These are phyloP conservation scores for Fomitopsis pulvina DNA, from an alignment of 768 basidiomycete species.

Conservation along the genomic window DNA sequence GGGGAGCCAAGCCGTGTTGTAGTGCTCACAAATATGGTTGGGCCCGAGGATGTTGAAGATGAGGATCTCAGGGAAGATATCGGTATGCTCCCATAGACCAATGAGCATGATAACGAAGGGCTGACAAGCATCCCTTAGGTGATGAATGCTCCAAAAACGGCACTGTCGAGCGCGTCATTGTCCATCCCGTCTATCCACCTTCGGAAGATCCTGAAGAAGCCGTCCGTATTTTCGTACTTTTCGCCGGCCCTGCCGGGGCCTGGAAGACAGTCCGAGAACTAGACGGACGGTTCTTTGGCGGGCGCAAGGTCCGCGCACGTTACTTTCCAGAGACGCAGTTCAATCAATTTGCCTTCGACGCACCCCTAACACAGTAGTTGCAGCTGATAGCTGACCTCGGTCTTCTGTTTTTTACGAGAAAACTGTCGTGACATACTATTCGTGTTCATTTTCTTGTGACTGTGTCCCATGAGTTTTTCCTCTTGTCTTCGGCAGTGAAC, in stretches of 20 bases:
- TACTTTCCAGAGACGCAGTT: constrained; percentile 70
- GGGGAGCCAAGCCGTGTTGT: constrained; percentile 90
- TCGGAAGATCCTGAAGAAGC: constrained; percentile 67
- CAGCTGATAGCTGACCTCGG: too few relatives aligned
- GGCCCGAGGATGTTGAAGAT: constrained; percentile 75
- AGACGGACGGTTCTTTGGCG: constrained; percentile 90
- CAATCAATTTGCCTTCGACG: constrained; percentile 42
- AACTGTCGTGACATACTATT: too few relatives aligned
- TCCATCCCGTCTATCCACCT: constrained; percentile 69
- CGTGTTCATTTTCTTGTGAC: too few relatives aligned
- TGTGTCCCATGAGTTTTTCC: too few relatives aligned
- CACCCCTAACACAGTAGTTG: too few relatives aligned
- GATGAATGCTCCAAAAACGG: constrained; percentile 90
- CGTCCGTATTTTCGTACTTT: constrained; percentile 87
- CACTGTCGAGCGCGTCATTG: constrained; percentile 82
- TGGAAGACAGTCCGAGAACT: constrained; percentile 95
- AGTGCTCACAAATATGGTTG: constrained; percentile 87
- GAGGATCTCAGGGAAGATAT: constrained; percentile 85
- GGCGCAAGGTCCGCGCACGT: constrained; percentile 71
- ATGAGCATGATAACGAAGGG: background rate
- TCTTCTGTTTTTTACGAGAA: too few relatives aligned
- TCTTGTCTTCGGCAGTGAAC: too few relatives aligned
- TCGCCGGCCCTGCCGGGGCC: constrained; percentile 86
- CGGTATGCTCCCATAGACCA: constrained; percentile 37
- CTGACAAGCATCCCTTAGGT: constrained; percentile 35